Evolutionary conservation across 108 stramenopile genomes (phyloP), one percentile per base, ranked within the genome.

Genomic region (Nitzschia inconspicua): DNA sequence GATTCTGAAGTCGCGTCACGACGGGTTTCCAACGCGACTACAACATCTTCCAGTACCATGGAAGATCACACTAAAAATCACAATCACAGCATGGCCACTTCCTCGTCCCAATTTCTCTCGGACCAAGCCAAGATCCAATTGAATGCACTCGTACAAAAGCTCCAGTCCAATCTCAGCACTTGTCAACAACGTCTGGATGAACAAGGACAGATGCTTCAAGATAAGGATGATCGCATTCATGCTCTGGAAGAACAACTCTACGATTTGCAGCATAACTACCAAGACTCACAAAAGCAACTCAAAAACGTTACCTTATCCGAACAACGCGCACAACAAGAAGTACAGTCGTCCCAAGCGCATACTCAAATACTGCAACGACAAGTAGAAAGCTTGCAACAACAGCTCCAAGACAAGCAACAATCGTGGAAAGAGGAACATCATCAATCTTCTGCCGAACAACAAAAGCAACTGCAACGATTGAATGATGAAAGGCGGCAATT

Each of bases 111-210:
- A n/a, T n/a, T 34, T 28, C 22, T 55, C 2, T 42, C 60, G 3
- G 37, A 50, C 2, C 56, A 60, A 34, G 52, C 51, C 1, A 60
- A 62, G 9, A 60, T 54, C 11, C 70, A 71, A 30, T 25, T 71
- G 24, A 46, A 44, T 18, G 44, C 50, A 47, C 47, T 71, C 6
- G 55, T 71, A 2, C 61, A 63, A 30, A 57, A 31, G 6, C 44
- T 71, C 1, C 70, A 71, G 29, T 29, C 32, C 20, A 71, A 49
- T 49, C 44, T 71, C 13, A 37, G 51, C 19, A 43, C 60, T 9
- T 30, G 59, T 3, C 70, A 71, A 37, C 70, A 71, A 54, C 70
- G 70, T 31, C 40, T 71, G 35, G 70, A 71, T 32, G 53, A 63
- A 41, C 61, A 63, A 36, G 70, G 60, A n/a, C 54, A 54, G 22